Conservation (phyloP, 352 stramenopile genomes). For the Pythium vanterpoolii region DNA sequence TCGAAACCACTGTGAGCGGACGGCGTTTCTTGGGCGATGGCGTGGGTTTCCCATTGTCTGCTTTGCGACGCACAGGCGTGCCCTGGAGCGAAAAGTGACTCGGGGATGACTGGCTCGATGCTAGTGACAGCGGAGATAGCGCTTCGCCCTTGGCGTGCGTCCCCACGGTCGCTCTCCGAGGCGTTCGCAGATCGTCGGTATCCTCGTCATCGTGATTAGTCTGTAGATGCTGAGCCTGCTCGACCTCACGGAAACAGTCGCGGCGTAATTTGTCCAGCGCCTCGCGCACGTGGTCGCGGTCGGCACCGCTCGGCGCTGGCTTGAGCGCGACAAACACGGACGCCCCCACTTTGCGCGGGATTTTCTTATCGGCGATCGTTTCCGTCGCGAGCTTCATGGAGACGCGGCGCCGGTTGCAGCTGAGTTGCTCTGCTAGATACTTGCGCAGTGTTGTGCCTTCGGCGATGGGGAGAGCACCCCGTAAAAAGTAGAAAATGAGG, state of each 20-base stretch:
- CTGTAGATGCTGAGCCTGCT: background rate
- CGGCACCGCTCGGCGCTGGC: conserved; percentile 29
- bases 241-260: conserved; percentile 33
- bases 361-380: conserved; percentile 49
- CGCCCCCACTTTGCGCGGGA: conserved; percentile 63
- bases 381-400: conserved; percentile 76
- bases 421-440: conserved; percentile 62
- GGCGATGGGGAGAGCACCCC: conserved; percentile 42
- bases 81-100: conserved; percentile 2
- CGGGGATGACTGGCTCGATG: background rate
- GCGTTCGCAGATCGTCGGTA: conserved; percentile 6
- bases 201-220: conserved; percentile 5
- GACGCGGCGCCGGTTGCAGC: conserved; percentile 59
- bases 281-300: conserved; percentile 31
- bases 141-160: background rate
- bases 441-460: conserved; percentile 66
- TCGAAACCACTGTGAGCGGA: conserved; percentile 14
- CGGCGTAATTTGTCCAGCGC: conserved; percentile 35
- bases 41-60: background rate
- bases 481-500: conserved; percentile 65
- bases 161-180: background rate
- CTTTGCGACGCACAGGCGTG: conserved; percentile 12
- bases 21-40: conserved; percentile 12
- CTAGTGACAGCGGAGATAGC: conserved; percentile 11
- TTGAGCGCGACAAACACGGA: conserved; percentile 52